Conservation (phyloP, 208 protist species). For the Trypanosoma lewisi region DNA sequence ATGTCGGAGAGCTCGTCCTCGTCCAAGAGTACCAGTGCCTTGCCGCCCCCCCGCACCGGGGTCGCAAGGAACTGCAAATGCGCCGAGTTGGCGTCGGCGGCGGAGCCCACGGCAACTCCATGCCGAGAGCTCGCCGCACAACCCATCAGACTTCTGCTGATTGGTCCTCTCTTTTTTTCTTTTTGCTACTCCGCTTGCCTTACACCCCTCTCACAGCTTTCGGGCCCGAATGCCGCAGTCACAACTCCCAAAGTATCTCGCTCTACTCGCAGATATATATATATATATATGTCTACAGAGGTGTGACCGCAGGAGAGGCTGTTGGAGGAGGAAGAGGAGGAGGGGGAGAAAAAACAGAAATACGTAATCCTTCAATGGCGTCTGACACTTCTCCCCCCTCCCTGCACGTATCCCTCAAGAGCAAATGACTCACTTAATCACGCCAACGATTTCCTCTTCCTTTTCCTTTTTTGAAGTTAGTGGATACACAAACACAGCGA, state of each 20-base stretch:
- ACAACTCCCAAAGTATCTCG: too few species aligned
- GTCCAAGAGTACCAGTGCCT: not conserved
- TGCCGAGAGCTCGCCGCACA: not conserved
- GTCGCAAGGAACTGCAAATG: too few species aligned
- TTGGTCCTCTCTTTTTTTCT: too few species aligned
- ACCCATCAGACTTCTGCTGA: not conserved
- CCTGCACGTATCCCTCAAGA: not conserved
- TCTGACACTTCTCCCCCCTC: too few species aligned
- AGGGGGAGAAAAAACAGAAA: too few species aligned
- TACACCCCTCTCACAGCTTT: not conserved
- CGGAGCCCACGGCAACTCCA: not conserved
- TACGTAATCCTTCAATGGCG: too few species aligned
- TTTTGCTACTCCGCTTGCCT: not conserved
- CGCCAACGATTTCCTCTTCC: not conserved
- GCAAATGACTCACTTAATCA: not conserved
- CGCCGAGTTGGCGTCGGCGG: not conserved
- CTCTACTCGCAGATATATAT: too few species aligned
- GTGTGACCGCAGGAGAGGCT: too few species aligned
- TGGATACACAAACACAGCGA: too few species aligned
- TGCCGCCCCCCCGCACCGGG: not conserved
- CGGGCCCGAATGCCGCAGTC: too few species aligned
- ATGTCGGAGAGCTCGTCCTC: slow-evolving; percentile 36
- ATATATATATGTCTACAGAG: too few species aligned
- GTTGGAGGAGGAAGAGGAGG: too few species aligned
- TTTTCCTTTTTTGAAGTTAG: not conserved